Evolutionary conservation across 2,329 filamentous ascomycete species (phyloP).

Genomic region (Aspergillus glaucus): DNA sequence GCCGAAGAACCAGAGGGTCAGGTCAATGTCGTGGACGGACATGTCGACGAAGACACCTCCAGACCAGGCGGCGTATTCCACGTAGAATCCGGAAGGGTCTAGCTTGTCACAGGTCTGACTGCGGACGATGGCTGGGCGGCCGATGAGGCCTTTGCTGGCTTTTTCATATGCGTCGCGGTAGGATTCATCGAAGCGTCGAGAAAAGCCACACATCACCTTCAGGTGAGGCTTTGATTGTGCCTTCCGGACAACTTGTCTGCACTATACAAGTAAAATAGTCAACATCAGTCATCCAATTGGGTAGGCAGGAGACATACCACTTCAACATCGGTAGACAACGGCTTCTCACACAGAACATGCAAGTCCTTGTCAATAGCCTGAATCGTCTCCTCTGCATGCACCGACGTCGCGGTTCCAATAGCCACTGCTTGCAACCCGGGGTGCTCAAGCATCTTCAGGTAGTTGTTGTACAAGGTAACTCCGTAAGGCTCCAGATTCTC

Average conservation of each 20-base stretch:
- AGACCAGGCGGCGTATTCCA: constrained; percentile 57
- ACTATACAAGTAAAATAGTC: constrained; percentile 32
- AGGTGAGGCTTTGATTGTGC: constrained; percentile 50
- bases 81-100: constrained; percentile 60
- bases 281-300: not conserved
- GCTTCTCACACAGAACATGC: constrained; percentile 52
- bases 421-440: constrained; percentile 49
- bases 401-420: constrained; percentile 47
- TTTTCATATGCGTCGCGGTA: constrained; percentile 55
- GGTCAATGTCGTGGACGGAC: constrained; percentile 63
- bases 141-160: constrained; percentile 50
- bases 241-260: constrained; percentile 52
- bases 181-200: constrained; percentile 58
- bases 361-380: constrained; percentile 48
- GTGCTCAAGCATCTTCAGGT: constrained; percentile 49
- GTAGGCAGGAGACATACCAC: constrained; percentile 39
- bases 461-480: constrained; percentile 46
- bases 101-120: constrained; percentile 61
- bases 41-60: constrained; percentile 66
- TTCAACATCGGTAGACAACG: constrained; percentile 48
- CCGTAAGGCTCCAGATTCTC: constrained; percentile 44
- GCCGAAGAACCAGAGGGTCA: constrained; percentile 58
- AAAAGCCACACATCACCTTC: constrained; percentile 63
- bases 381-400: constrained; percentile 52
- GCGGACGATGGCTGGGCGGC: constrained; percentile 54